Conservation (phyloP, 2,329 filamentous ascomycete species). For the Cercospora sp. region DNA sequence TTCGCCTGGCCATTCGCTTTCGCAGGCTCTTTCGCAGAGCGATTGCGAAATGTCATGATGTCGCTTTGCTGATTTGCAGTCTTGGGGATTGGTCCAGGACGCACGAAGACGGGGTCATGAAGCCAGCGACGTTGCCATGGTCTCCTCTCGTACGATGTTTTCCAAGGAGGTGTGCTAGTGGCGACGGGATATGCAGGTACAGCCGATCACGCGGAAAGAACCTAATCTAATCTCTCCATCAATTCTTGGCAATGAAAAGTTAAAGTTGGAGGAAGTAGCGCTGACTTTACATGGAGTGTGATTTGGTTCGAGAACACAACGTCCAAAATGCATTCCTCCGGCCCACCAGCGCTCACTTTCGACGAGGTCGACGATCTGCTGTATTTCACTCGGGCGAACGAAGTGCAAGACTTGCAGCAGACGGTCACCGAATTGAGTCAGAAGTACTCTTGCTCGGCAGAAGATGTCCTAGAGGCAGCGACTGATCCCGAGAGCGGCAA, state of each 20-base stretch:
- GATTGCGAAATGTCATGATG: slow-evolving; percentile 16
- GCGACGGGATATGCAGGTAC: slow-evolving; percentile 11
- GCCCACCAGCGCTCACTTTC: slow-evolving; percentile 55
- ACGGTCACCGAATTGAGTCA: slow-evolving; percentile 61
- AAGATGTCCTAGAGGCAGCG: slow-evolving; percentile 68
- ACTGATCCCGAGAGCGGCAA: slow-evolving; percentile 76
- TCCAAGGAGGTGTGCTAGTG: neutral
- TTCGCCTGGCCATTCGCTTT: slow-evolving; percentile 25
- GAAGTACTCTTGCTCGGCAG: slow-evolving; percentile 59
- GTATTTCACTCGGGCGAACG: slow-evolving; percentile 79
- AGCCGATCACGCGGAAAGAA: slow-evolving; percentile 5
- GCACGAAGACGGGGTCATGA: neutral
- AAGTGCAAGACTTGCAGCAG: slow-evolving; percentile 65
- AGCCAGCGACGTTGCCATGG: neutral
- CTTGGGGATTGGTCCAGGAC: neutral
- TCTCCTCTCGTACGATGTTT: slow-evolving; percentile 9
- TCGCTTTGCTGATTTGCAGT: neutral
- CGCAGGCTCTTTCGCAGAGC: slow-evolving; percentile 5
- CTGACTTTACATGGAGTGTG: neutral
- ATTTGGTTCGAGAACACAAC: neutral
- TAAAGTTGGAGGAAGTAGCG: neutral
- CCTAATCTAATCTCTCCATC: slow-evolving; percentile 1
- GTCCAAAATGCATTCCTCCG: slow-evolving; percentile 16
- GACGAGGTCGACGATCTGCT: slow-evolving; percentile 90
- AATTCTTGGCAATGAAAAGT: slow-evolving; percentile 6